These are phyloP conservation scores for Carex littledalei DNA, from an alignment of 176 grass and related monocot species.

Conservation along the genomic window DNA sequence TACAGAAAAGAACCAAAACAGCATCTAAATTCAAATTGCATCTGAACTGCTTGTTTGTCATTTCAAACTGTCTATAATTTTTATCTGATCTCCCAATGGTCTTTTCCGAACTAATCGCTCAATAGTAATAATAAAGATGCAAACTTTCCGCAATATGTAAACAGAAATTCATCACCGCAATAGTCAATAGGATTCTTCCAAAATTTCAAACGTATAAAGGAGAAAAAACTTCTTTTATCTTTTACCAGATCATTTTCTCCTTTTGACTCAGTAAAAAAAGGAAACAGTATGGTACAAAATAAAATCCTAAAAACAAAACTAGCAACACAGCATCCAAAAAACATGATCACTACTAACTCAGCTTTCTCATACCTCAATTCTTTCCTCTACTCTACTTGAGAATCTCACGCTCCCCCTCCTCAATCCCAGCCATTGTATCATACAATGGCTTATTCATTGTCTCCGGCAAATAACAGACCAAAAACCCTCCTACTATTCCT, in stretches of 20 bases:
- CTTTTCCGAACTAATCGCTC: neutral
- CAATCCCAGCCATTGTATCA: constrained; percentile 66
- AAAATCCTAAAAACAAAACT: neutral
- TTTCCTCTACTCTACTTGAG: constrained; percentile 12
- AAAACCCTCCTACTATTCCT: constrained; percentile 41
- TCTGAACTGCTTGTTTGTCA: neutral
- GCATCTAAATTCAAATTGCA: neutral
- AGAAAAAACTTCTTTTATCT: neutral
- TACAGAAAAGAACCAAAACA: neutral
- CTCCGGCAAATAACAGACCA: constrained; percentile 63
- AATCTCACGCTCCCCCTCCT: constrained; percentile 48
- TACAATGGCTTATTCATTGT: constrained; percentile 73
- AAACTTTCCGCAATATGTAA: neutral
- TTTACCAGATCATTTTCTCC: neutral
- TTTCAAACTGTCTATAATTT: neutral
- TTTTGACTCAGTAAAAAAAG: neutral
- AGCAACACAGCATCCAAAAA: neutral
- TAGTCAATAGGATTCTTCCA: neutral
- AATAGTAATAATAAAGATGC: neutral
- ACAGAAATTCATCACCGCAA: neutral
- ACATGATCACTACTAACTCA: neutral
- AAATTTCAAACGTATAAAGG: neutral
- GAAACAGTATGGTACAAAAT: neutral
- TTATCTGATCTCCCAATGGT: neutral
- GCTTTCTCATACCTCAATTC: neutral